These are phyloP conservation scores for Phytophthora constricta DNA, from an alignment of 352 stramenopile species.

Conservation along the genomic window DNA sequence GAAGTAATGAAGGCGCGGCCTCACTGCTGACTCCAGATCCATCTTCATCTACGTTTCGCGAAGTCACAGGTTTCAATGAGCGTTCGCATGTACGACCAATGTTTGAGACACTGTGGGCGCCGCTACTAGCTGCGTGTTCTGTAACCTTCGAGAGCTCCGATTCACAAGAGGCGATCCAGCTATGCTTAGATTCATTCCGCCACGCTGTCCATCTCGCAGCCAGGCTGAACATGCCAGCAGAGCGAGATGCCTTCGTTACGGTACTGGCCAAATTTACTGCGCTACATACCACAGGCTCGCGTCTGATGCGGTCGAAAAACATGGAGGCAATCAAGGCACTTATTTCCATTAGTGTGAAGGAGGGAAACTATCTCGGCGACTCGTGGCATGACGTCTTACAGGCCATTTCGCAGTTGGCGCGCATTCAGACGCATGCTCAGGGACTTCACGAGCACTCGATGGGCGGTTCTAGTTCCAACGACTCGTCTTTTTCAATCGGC, in stretches of 20 bases:
- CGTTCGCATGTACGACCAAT: slow-evolving; percentile 93
- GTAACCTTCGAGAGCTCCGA: slow-evolving; percentile 97
- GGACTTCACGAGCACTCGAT: slow-evolving; percentile 66
- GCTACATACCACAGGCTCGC: slow-evolving; percentile 91
- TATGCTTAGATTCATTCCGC: slow-evolving; percentile 96
- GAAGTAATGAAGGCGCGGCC: slow-evolving; percentile 22
- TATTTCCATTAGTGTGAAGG: slow-evolving; percentile 96
- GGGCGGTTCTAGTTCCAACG: slow-evolving; percentile 26
- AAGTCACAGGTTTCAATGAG: slow-evolving; percentile 72
- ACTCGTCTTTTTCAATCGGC: slow-evolving; percentile 81
- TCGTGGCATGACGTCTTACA: slow-evolving; percentile 97
- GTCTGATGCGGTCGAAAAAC: slow-evolving; percentile 97
- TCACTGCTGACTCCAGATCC: slow-evolving; percentile 34
- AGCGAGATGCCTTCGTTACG: slow-evolving; percentile 96
- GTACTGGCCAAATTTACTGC: slow-evolving; percentile 97
- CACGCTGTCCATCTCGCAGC: slow-evolving; percentile 93
- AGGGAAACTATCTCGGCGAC: slow-evolving; percentile 97
- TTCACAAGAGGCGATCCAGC: slow-evolving; percentile 91
- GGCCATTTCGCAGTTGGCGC: slow-evolving; percentile 97
- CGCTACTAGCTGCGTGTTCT: slow-evolving; percentile 96
- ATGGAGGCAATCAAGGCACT: slow-evolving; percentile 97
- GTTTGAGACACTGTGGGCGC: slow-evolving; percentile 99
- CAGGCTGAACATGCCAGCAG: slow-evolving; percentile 90
- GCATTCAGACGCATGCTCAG: slow-evolving; percentile 95
- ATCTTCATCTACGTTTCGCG: slow-evolving; percentile 53